Evolutionary conservation across 768 basidiomycete genomes (phyloP), one percentile per base, ranked within the genome.

Genomic region (Macrolepiota albuminosa): DNA sequence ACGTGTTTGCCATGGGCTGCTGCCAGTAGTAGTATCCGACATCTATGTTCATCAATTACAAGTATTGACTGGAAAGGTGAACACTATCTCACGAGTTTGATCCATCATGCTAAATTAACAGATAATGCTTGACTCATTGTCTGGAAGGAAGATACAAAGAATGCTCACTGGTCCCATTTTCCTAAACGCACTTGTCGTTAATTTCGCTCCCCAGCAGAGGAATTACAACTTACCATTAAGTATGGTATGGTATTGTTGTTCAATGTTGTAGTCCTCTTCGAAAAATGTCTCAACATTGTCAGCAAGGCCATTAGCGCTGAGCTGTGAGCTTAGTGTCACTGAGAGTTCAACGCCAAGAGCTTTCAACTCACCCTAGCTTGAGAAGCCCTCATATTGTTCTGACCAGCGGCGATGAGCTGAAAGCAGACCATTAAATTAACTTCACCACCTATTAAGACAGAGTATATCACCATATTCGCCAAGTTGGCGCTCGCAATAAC

Each of bases 1-100:
- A 82, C 79, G 81, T 80, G 68, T 89, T 83, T 18, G 79, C 76
- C 81, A 84, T 84, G 3, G 87, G 86, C 66, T 86, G 85, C 63
- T 90, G 87, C 84, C 86, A 88, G 70, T 89, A 87, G 62, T 77
- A 82, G 61, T 85, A 87, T 58, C 80, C 80, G 59, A 84, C 68
- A 68, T 83, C 76, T 80, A 39, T 14, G 56, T n/a, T 46, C 1
- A 36, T 39, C n/a, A 58, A 40, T 11, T n/a, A 47, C 9, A 1
- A 24, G 3, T 47, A 29, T 29, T n/a, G 43, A 34, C 24, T 1
- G 29, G 33, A 36, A 39, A 42, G 13, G 10, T 16, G 31, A 26
- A 47, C 3, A 6, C 42, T 24, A 33, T 21, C 43, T 43, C 56
- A 78, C 78, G 85, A 29, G 85, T 85, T 66, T 88, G 86, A 66